A percentile compares a stretch with the other conserved stretches of the same genome.
phyloP scores from a whole-genome alignment of 257 asterid species.

The Salvia rosmarinus region DNA sequence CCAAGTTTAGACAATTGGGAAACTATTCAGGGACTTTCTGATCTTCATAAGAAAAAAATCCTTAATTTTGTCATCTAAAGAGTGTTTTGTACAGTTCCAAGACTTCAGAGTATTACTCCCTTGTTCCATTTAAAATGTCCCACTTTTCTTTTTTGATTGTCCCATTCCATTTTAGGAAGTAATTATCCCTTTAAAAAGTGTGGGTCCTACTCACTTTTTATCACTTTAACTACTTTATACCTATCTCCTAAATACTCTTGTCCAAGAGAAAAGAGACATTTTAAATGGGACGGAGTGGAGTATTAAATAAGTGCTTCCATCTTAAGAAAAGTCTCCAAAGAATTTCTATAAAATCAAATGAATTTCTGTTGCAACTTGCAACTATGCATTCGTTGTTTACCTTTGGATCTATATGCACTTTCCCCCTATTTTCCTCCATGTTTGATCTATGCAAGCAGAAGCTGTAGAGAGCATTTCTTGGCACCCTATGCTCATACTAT shows the following conservation, averaged over 20 bases:
- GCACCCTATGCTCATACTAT: background rate
- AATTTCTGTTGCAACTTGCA: background rate
- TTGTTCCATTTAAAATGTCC: too few species aligned
- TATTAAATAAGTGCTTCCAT: background rate
- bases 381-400: background rate
- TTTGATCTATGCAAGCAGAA: background rate
- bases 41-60: background rate
- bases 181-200: too few species aligned
- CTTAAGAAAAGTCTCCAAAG: background rate
- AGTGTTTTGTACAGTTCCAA: background rate
- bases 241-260: too few species aligned
- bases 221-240: too few species aligned
- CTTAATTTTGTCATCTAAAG: background rate
- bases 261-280: too few species aligned
- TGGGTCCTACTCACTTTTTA: too few species aligned
- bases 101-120: constrained; percentile 4
- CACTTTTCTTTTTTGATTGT: too few species aligned
- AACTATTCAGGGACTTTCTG: background rate
- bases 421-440: background rate
- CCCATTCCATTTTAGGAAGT: too few species aligned
- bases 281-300: too few species aligned
- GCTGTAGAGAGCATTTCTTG: background rate
- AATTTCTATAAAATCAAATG: background rate
- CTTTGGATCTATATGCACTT: background rate
- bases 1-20: background rate